Conservation (phyloP, 441 rosid species). For the Populus hybrid region DNA sequence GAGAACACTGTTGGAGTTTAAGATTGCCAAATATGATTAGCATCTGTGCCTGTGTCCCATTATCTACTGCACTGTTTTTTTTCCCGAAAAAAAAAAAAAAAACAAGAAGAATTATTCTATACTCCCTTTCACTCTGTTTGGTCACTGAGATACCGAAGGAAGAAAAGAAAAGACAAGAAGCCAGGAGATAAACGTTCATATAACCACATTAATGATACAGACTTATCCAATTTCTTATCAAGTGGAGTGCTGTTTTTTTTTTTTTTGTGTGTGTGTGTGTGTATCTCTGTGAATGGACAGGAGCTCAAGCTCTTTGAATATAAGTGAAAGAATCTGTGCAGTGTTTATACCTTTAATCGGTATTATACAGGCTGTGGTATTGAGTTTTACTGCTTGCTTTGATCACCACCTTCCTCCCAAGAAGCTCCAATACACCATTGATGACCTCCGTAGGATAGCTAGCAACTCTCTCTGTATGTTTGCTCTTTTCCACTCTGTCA, state of each 20-base stretch:
- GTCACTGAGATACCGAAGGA: too few species aligned
- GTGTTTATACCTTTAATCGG: conserved; percentile 32
- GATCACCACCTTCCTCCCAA: conserved; percentile 14
- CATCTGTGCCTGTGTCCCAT: too few species aligned
- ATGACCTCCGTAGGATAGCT: conserved; percentile 33
- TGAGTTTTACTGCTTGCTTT: conserved; percentile 35
- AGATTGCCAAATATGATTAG: too few species aligned
- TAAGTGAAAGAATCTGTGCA: conserved; percentile 28
- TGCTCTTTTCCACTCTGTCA: neutral
- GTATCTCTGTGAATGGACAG: conserved; percentile 5
- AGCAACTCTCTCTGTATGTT: conserved; percentile 23
- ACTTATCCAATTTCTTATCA: neutral
- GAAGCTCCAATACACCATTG: conserved; percentile 18
- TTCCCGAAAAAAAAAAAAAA: too few species aligned
- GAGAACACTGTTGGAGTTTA: too few species aligned
- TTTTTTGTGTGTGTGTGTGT: neutral
- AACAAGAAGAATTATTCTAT: too few species aligned
- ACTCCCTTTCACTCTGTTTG: too few species aligned
- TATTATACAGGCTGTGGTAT: conserved; percentile 25
- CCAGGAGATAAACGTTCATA: neutral
- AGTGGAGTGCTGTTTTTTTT: neutral
- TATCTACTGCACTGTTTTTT: too few species aligned
- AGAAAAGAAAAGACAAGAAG: neutral
- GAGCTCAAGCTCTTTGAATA: conserved; percentile 30
- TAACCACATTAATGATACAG: neutral